These are phyloP conservation scores for Backusella parvicylindrica DNA, from an alignment of 192 early-diverging fungal species.

Conservation along the genomic window DNA sequence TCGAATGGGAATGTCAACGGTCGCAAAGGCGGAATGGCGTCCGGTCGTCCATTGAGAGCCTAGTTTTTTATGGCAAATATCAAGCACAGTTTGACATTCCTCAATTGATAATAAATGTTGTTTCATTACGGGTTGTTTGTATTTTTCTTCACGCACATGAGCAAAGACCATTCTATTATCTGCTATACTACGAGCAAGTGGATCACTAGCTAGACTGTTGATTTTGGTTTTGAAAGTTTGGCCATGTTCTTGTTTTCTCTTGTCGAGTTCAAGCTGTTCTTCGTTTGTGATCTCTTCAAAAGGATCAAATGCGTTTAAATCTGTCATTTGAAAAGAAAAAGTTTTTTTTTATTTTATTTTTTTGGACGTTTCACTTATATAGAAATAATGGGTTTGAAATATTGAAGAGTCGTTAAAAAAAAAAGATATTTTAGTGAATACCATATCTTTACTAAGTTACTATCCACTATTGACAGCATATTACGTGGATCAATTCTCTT, in stretches of 20 bases:
- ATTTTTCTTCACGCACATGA: constrained; percentile 5
- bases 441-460: too few relatives aligned
- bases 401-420: too few relatives aligned
- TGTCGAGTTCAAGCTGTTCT: constrained; percentile 13
- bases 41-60: constrained; percentile 34
- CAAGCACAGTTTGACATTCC: constrained; percentile 33
- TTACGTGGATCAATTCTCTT: too few relatives aligned
- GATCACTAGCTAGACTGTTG: constrained; percentile 24
- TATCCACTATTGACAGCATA: too few relatives aligned
- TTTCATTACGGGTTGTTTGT: background rate
- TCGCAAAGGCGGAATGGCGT: constrained; percentile 53
- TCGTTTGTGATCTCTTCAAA: constrained; percentile 38
- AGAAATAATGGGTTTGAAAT: background rate
- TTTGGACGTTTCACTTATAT: background rate
- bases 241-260: constrained; percentile 1
- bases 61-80: background rate
- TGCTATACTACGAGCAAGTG: constrained; percentile 3
- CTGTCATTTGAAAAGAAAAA: background rate
- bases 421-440: too few relatives aligned
- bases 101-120: background rate
- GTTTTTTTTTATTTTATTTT: background rate
- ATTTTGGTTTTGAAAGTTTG: background rate
- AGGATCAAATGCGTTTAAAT: constrained; percentile 26
- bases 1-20: constrained; percentile 41
- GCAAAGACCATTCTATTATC: constrained; percentile 20